Evolutionary conservation across 164 flowering plant genomes (phyloP), one percentile per base, ranked within the genome.

Genomic region (Vitis riparia): DNA sequence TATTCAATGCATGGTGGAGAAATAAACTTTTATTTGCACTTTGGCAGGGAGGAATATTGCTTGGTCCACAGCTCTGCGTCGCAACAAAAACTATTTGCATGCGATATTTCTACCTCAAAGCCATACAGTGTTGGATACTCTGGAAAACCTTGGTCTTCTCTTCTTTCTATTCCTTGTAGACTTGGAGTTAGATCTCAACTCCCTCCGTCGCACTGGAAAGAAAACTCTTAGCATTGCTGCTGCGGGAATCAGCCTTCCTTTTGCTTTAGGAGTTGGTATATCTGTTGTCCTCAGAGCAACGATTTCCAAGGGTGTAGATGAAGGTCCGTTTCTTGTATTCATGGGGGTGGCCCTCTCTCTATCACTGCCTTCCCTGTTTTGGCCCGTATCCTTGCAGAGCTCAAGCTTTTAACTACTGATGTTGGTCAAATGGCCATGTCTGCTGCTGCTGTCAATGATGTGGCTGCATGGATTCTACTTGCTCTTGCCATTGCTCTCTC

Each of bases 341-440:
- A 59, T 77, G 14, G 80, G 79, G 7, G 73, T 79, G 8, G 65
- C 79, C 19, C 53, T 76, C 13, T 76, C 13, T 68, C 82, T 12
- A 53, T 74, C 56, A 75, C 79, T 1, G 76, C 79, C 1, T 75
- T 75, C 58, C 84, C 82, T 0, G 78, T 80, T 29, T 74, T 77
- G 1, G 73, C 83, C 1, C 59, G 81, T 0, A 63, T 75, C 49
- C 77, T 80, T 0, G 76, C 78, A 0, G 84, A 80, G 66, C 75
- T 80, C 64, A 83, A 80, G 51, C 82, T 83, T 52, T 67, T 80
- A 63, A 72, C 74, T 63, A 78, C 77, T 0, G 79, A 80, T 10
- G 59, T 83, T 0, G 83, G 83, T 1, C 29, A 59, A 29, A 62
- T 70, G 8, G 76, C 83, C 67, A 61, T 77, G 80, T 69, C 84